Evolutionary conservation across 2,329 filamentous ascomycete genomes (phyloP), one percentile per base, ranked within the genome.

Genomic region (Colletotrichum destructivum): DNA sequence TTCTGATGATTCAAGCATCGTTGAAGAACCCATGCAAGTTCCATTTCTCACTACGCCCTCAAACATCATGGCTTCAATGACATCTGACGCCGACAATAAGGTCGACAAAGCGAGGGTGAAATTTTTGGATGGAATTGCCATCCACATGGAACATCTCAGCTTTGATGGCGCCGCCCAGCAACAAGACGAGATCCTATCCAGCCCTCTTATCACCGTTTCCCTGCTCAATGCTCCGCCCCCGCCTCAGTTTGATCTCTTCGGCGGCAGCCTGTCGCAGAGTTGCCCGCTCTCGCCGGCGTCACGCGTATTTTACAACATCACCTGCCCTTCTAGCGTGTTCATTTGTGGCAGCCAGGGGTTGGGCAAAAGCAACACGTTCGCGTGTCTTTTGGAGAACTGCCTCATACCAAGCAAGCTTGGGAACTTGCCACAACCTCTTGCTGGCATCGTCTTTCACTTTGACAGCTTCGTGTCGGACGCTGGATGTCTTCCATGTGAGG

Each of bases 371-470:
- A 89, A 92, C 72, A 90, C 88, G 0, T 81, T 91, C 1, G 87
- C 87, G 1, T 89, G 86, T 59, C 73, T 88, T 1, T 77, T 88
- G 0, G 90, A 92, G 76, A 90, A 88, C 73, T 90, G 87, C 46
- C 80, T 92, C 0, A 79, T 89, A 1, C 75, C 78, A 0, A 87
- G 82, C 0, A 75, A 78, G 0, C 81, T 86, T 0, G 87, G 86
- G 7, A 76, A 78, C 0, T 81, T 91, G 1, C 82, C 84, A 0
- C 81, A 81, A 0, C 89, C 90, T 0, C 80, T 92, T 0, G 88
- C 89, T 0, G 90, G 88, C 0, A 80, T 93, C 0, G 87, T 93
- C 0, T 92, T 93, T 62, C 90, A 93, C 72, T 93, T 91, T 69
- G 89, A 91, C 73, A 85, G 84, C 0, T 89, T 88, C 72, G 83